phyloP scores from a whole-genome alignment of 441 rosid species.

The Croton setiger region DNA sequence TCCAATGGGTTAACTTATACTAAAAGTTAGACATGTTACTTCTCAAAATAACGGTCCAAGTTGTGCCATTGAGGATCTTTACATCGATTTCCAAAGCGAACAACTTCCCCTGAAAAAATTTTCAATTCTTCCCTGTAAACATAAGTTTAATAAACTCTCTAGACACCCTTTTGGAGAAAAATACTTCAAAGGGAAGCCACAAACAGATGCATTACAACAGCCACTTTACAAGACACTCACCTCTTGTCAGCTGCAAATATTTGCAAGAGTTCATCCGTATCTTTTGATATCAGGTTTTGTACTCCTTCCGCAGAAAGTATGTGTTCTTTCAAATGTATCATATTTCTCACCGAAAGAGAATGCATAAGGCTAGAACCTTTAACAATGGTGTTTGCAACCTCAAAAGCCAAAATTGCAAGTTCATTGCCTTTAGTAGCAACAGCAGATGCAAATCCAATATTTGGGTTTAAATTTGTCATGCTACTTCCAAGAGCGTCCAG shows the following conservation, averaged over 20 bases:
- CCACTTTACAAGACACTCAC: slow-evolving; percentile 31
- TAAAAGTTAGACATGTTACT: slow-evolving; percentile 37
- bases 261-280: slow-evolving; percentile 65
- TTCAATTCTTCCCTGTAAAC: slow-evolving; percentile 78
- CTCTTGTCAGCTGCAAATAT: slow-evolving; percentile 91
- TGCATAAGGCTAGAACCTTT: slow-evolving; percentile 90
- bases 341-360: slow-evolving; percentile 65
- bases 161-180: not conserved
- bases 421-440: slow-evolving; percentile 77
- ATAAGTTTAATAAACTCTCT: not conserved
- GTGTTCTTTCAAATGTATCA: slow-evolving; percentile 62
- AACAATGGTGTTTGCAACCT: slow-evolving; percentile 92
- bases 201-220: not conserved
- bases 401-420: slow-evolving; percentile 78
- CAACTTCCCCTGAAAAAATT: slow-evolving; percentile 87
- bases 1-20: not conserved
- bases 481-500: slow-evolving; percentile 94
- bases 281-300: slow-evolving; percentile 70
- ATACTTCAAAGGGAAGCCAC: not conserved
- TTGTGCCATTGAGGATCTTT: slow-evolving; percentile 99
- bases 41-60: slow-evolving; percentile 92
- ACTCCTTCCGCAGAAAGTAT: slow-evolving; percentile 90
- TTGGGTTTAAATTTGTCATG: slow-evolving; percentile 67
- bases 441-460: slow-evolving; percentile 58
- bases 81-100: slow-evolving; percentile 94